Evolutionary conservation across 2,329 filamentous ascomycete genomes (phyloP), one percentile per base, ranked within the genome.

Genomic region (Sclerotinia subarctica): DNA sequence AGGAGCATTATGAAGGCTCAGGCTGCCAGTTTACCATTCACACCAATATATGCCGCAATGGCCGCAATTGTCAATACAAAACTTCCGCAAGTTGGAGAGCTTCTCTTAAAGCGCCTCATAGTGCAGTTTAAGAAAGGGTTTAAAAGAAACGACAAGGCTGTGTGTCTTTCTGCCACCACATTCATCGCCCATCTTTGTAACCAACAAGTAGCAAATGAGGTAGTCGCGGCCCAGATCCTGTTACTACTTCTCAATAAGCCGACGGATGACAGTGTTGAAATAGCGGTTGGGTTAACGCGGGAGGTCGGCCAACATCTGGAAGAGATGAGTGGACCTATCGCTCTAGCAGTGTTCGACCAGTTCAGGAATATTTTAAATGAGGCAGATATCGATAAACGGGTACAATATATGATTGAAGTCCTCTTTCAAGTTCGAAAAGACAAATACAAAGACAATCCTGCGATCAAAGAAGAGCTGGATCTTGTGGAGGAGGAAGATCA

Each of bases 391-490:
- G 94, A 98, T 77, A 97, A 97, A 83, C 87, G 95, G 72, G 94
- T 94, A n/a, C 95, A 99, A 80, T 99, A 98, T 80, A 97, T 97
- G 92, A 94, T 99, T 68, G 95, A 99, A 79, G 95, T 98, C 7
- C 81, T 99, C 54, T 99, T 99, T 78, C 94, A 99, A 81, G 90
- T 97, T 67, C 88, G 95, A 71, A 97, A 97, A 80, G 94, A 98
- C 80, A 91, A 91, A 75, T 99, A 96, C 83, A 97, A 97, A 82
- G 93, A 98, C 75, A 93, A 98, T 75, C 93, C 90, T 24, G 90
- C 93, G 0, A 83, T 98, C 74, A 94, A 89, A 78, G 94, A 97
- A 77, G 95, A 99, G 78, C 82, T 99, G 68, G 95, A 99, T 79
- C 80, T 99, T 57, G 92, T 99, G 11, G 94, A 98, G 80, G 95